Base-by-base conservation (phyloP, 345 rosid species). In the Citrus australasica region DNA sequence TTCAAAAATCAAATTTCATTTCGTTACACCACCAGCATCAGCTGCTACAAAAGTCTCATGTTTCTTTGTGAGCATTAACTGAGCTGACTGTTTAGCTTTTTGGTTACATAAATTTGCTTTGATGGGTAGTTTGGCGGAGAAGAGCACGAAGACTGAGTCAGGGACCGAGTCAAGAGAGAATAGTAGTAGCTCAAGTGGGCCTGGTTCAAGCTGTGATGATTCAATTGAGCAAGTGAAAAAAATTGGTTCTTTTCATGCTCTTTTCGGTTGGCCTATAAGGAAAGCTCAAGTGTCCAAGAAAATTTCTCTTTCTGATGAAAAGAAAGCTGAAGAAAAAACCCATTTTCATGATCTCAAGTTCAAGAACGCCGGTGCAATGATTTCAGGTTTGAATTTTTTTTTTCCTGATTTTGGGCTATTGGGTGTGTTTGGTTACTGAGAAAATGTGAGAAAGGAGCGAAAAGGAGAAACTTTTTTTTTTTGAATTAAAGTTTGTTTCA, bases 211-310 rank as follows among this genome's bases (percentile, higher is more conserved):
- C 80, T 84, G 81, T 55, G 89, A 73, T 79, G 79, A 77, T 51
- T 80, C 87, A 1, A 79, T 78, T 1, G 88, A 85, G 65, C 85
- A 75, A 65, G 78, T 74, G 78, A 86, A 85, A 73, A 84, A 73
- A 6, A 61, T 21, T 13, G 83, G 76, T 35, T 81, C 90, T 74
- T 79, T 82, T 73, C 86, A 87, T 2, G 76, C 93, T 75, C 90
- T 89, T 73, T 78, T 96, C 75, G 99, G 99, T 71, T 94, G 98
- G 99, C 99, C 99, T 14, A 92, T 94, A 37, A 88, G 88, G 85
- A 91, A 89, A 84, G 90, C 98, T 40, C 89, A 86, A 4, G 84
- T 88, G 64, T 81, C 88, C 9, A 85, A 32, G 32, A 65, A 88
- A 60, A 85, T 77, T 70, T 84, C 87, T 0, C 76, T 69, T 77